Conservation (phyloP, 108 stramenopile genomes). For the Epithemia pelagica region DNA sequence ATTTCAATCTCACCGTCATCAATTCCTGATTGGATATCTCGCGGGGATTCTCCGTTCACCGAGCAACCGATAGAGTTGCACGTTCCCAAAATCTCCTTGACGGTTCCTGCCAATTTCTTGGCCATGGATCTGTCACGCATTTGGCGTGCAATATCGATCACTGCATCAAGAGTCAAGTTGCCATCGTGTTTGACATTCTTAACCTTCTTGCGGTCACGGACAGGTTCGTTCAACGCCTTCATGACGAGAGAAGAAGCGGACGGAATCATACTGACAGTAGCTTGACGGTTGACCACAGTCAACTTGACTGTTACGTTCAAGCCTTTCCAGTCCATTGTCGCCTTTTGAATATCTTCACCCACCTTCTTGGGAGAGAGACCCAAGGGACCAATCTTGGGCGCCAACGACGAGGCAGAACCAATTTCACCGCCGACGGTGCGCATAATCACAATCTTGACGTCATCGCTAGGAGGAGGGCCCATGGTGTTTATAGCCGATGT, state of each 20-base stretch:
- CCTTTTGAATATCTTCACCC: conserved; percentile 99
- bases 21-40: conserved; percentile 85
- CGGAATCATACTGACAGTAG: conserved; percentile 96
- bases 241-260: conserved; percentile 97
- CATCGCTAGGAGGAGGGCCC: conserved; percentile 92
- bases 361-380: conserved; percentile 99
- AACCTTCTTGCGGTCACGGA: conserved; percentile 99
- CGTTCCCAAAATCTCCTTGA: conserved; percentile 99
- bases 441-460: conserved; percentile 97
- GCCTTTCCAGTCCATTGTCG: conserved; percentile 99
- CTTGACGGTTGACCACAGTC: conserved; percentile 99
- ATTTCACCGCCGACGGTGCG: conserved; percentile 99
- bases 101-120: conserved; percentile 88
- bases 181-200: conserved; percentile 99
- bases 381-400: conserved; percentile 99
- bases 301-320: conserved; percentile 99
- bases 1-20: conserved; percentile 92
- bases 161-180: conserved; percentile 98
- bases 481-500: conserved; percentile 97
- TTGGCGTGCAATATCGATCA: conserved; percentile 96
- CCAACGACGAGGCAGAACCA: conserved; percentile 95
- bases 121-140: conserved; percentile 99
- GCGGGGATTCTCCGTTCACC: conserved; percentile 97
- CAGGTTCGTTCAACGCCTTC: conserved; percentile 99
- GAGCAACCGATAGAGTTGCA: conserved; percentile 99